A percentile compares a stretch with the other conserved stretches of the same genome.
Conservation (phyloP, 495 filamentous ascomycete species). For the Cudoniella acicularis region DNA sequence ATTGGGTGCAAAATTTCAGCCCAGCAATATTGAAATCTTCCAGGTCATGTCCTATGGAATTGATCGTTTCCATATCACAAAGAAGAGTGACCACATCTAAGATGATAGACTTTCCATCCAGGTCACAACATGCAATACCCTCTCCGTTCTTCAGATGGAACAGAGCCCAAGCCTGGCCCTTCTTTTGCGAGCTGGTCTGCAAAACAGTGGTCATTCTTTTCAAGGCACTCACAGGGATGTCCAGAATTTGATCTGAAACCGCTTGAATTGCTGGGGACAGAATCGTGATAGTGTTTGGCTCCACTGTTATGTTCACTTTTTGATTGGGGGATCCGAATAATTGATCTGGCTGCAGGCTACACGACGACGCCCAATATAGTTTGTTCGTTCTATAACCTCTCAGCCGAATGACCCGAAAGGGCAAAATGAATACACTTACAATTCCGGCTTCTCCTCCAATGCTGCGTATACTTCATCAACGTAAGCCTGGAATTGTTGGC, state of each 20-base stretch:
- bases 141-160: neutral
- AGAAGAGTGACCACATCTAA: neutral
- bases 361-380: neutral
- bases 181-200: neutral
- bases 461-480: conserved; percentile 5
- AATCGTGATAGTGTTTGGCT: neutral
- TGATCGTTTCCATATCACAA: neutral
- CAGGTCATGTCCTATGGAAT: too few species aligned
- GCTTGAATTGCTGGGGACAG: neutral
- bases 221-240: neutral
- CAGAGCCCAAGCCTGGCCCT: neutral
- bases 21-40: too few species aligned
- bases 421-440: neutral
- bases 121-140: neutral
- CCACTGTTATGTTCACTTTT: neutral
- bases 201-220: neutral
- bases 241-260: neutral
- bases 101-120: neutral
- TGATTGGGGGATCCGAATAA: neutral
- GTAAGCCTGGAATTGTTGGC: conserved; percentile 2
- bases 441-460: neutral
- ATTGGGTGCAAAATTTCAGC: too few species aligned
- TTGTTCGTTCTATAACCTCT: neutral
- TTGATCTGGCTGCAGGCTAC: neutral
- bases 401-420: too few species aligned